Conservation (phyloP, 495 filamentous ascomycete species). For the Penicillium verhagenii region DNA sequence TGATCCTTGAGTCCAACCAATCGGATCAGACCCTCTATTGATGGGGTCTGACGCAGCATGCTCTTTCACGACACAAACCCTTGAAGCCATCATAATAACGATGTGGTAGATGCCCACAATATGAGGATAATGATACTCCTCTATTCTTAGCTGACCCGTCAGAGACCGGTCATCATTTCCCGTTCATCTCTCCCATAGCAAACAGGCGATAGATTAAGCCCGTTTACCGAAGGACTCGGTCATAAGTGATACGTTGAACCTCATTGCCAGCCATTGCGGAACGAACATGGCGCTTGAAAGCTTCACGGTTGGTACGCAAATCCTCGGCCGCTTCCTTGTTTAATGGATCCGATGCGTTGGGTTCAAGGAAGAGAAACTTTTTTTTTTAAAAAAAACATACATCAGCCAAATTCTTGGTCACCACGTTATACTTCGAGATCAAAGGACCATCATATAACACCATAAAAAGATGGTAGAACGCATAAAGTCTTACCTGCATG, state of each 20-base stretch:
- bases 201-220: background rate
- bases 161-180: background rate
- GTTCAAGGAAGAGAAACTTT: constrained; percentile 98
- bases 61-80: background rate
- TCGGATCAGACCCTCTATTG: background rate
- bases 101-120: too few relatives aligned
- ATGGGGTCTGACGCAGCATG: background rate
- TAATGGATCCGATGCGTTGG: constrained; percentile 92
- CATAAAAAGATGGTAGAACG: too few relatives aligned
- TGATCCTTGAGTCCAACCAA: background rate
- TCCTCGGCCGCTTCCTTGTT: constrained; percentile 98
- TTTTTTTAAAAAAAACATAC: constrained; percentile 1
- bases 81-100: background rate
- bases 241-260: constrained; percentile 71
- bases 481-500: constrained; percentile 61
- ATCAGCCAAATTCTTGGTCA: background rate
- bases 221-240: constrained; percentile 60
- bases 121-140: background rate
- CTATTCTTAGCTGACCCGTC: background rate
- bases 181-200: background rate
- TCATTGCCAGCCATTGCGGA: constrained; percentile 75
- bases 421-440: too few relatives aligned
- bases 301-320: constrained; percentile 75
- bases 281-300: constrained; percentile 88
- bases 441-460: background rate